A percentile compares a stretch with the other conserved stretches of the same genome.
Evolutionary conservation across 371 early-diverging fungal genomes (phyloP).

Genomic region (Thermomucor indicae-seudaticae): DNA sequence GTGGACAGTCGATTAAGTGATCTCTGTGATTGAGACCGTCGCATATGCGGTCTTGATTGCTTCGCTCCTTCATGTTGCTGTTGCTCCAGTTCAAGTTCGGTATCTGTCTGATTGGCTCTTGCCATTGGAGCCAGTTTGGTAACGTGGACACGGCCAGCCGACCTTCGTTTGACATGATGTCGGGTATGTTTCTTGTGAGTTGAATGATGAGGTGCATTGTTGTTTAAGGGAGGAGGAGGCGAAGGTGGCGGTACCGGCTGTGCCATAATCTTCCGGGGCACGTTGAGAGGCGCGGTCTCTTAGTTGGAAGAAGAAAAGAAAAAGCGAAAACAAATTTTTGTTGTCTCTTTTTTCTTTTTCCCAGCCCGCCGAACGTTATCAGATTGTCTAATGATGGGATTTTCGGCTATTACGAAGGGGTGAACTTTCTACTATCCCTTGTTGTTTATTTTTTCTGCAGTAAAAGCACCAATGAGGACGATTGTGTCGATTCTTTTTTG

Average conservation of each 20-base stretch:
- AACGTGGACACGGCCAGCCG: slow-evolving; percentile 45
- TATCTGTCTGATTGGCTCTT: slow-evolving; percentile 26
- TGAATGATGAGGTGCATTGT: background rate
- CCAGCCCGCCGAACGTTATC: too few relatives aligned
- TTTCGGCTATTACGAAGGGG: too few relatives aligned
- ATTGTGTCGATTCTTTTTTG: too few relatives aligned
- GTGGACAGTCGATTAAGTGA: slow-evolving; percentile 15
- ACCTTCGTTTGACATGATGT: slow-evolving; percentile 47
- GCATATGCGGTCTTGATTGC: slow-evolving; percentile 20
- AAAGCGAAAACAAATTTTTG: too few relatives aligned
- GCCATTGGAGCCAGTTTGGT: slow-evolving; percentile 45
- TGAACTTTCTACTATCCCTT: too few relatives aligned
- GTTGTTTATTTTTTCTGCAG: too few relatives aligned
- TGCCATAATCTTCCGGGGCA: background rate
- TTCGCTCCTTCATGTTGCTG: slow-evolving; percentile 5
- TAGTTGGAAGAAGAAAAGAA: too few relatives aligned
- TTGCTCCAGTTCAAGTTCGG: slow-evolving; percentile 17
- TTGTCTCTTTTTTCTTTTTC: too few relatives aligned
- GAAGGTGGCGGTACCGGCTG: slow-evolving; percentile 8
- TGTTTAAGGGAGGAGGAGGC: slow-evolving; percentile 1
- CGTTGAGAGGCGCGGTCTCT: too few relatives aligned
- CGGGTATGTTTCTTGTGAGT: slow-evolving; percentile 27
- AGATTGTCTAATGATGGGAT: too few relatives aligned
- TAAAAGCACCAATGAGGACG: too few relatives aligned
- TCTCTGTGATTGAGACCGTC: slow-evolving; percentile 37